These are phyloP conservation scores for Mycogone perniciosa DNA, from an alignment of 2,329 filamentous ascomycete species.

Conservation along the genomic window DNA sequence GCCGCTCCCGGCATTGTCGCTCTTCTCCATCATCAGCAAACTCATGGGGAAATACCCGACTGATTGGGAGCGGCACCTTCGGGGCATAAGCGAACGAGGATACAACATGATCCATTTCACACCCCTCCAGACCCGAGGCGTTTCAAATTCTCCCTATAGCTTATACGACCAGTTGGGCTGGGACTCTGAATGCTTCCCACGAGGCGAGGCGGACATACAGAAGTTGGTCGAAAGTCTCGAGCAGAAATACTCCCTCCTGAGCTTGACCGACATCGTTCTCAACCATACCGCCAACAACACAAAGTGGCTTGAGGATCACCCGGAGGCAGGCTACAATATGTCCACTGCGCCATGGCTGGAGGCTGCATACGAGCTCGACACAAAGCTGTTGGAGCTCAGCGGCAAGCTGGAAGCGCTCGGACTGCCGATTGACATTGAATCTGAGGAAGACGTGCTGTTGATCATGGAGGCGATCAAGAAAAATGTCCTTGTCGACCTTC, in stretches of 20 bases:
- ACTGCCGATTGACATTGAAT: slow-evolving; percentile 68
- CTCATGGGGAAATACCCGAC: slow-evolving; percentile 91
- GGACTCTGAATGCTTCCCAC: slow-evolving; percentile 75
- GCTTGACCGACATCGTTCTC: slow-evolving; percentile 92
- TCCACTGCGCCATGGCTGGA: slow-evolving; percentile 77
- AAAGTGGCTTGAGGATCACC: slow-evolving; percentile 88
- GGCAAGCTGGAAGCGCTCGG: slow-evolving; percentile 62
- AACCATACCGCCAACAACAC: slow-evolving; percentile 98
- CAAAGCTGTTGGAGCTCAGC: slow-evolving; percentile 67
- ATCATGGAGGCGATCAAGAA: slow-evolving; percentile 82
- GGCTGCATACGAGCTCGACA: slow-evolving; percentile 56
- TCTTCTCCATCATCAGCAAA: slow-evolving; percentile 94
- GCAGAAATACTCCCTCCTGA: slow-evolving; percentile 74
- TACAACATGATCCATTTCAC: slow-evolving; percentile 99
- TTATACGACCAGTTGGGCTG: slow-evolving; percentile 87
- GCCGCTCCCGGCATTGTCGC: slow-evolving; percentile 78
- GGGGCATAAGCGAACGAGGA: slow-evolving; percentile 79
- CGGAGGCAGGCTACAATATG: slow-evolving; percentile 92
- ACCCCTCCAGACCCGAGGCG: slow-evolving; percentile 79
- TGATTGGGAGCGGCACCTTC: slow-evolving; percentile 85
- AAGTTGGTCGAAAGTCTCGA: slow-evolving; percentile 76
- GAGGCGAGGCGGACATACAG: slow-evolving; percentile 75
- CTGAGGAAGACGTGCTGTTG: slow-evolving; percentile 63
- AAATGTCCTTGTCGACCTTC: slow-evolving; percentile 68
- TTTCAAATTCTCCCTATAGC: slow-evolving; percentile 95